These are phyloP conservation scores for Dactylellina sp. DNA, from an alignment of 2,329 filamentous ascomycete species.

Conservation along the genomic window DNA sequence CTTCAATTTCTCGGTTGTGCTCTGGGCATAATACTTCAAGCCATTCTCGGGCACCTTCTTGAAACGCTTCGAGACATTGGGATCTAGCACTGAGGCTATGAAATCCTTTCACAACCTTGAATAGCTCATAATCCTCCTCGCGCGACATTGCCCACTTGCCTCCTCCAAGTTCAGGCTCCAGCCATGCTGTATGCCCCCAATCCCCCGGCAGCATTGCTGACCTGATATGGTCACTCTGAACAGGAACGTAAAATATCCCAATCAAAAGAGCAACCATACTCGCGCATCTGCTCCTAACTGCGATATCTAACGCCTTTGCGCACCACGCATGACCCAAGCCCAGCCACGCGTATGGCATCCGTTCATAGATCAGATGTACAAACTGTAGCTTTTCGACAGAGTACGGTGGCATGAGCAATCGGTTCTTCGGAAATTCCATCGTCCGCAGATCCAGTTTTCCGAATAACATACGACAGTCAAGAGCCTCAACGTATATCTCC, in stretches of 20 bases:
- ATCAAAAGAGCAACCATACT: constrained; percentile 35
- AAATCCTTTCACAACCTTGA: background rate
- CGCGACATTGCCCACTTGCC: background rate
- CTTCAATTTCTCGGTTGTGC: constrained; percentile 14
- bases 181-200: constrained; percentile 13
- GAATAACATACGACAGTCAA: constrained; percentile 24
- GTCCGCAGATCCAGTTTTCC: constrained; percentile 28
- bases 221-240: constrained; percentile 19
- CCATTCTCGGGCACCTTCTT: no score
- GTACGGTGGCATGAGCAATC: constrained; percentile 34
- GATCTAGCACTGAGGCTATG: background rate
- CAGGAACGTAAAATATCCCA: background rate
- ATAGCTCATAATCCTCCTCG: constrained; percentile 19
- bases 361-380: background rate
- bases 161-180: constrained; percentile 24
- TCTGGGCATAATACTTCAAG: no score
- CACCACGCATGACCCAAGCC: constrained; percentile 8
- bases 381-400: constrained; percentile 21
- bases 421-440: constrained; percentile 8
- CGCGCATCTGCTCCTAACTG: constrained; percentile 25
- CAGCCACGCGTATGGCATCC: constrained; percentile 23
- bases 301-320: constrained; percentile 19
- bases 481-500: background rate
- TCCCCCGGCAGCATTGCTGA: constrained; percentile 21
- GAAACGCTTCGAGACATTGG: no score